Conservation (phyloP, 305 asterid species). For the Solanum hybrid region DNA sequence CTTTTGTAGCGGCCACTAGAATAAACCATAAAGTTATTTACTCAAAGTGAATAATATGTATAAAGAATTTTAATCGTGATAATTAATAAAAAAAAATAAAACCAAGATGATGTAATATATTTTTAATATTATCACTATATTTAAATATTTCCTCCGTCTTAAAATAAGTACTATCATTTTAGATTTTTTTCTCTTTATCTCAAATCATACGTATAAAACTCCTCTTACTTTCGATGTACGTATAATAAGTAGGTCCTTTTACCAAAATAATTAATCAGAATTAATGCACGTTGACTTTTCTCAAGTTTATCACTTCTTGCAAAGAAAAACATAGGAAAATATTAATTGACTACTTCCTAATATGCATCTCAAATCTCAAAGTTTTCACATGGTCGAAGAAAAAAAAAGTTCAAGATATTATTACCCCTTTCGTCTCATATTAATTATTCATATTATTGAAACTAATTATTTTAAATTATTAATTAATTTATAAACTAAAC, state of each 20-base stretch:
- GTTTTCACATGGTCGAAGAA: background rate
- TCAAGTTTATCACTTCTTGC: background rate
- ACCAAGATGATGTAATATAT: background rate
- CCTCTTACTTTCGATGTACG: background rate
- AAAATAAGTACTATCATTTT: no score
- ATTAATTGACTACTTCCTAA: background rate
- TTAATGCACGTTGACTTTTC: background rate
- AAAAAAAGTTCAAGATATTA: background rate
- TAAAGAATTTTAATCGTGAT: no score
- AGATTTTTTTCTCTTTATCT: no score
- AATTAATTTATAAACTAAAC: no score
- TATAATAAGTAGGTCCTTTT: background rate
- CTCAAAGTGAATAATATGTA: background rate
- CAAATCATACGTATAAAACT: background rate
- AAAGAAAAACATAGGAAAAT: background rate
- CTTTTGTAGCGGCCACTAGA: background rate
- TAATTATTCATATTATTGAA: no score
- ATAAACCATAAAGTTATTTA: no score
- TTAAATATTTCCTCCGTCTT: background rate
- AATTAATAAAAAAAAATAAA: no score
- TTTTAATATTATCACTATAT: no score
- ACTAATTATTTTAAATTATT: no score
- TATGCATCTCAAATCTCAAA: background rate
- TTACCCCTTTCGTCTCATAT: background rate
- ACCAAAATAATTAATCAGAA: background rate